Percentiles rank a stretch among this genome's conserved stretches.
Evolutionary conservation across 2,329 filamentous ascomycete genomes (phyloP).

Genomic region (Nigrograna mackinnonii): DNA sequence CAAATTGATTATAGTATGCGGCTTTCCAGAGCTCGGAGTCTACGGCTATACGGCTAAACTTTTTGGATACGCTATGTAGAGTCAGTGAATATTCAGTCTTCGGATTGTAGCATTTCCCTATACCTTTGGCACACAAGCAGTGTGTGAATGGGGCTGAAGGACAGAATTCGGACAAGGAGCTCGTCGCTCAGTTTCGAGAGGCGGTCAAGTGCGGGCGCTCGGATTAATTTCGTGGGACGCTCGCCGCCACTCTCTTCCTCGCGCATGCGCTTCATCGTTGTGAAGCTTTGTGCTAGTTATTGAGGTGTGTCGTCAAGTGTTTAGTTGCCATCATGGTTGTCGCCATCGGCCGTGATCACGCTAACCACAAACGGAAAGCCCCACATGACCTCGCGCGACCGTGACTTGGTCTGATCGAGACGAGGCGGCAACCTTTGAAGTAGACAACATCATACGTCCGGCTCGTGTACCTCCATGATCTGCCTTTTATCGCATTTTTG

Average conservation of each 20-base stretch:
- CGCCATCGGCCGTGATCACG: too few species aligned
- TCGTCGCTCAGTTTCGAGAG: slow-evolving; percentile 83
- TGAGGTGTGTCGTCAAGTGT: too few species aligned
- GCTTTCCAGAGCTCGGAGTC: slow-evolving; percentile 92
- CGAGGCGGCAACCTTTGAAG: too few species aligned
- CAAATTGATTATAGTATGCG: slow-evolving; percentile 85
- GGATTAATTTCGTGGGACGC: slow-evolving; percentile 50
- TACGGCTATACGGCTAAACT: slow-evolving; percentile 71
- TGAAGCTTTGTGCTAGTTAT: too few species aligned
- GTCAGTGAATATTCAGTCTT: neutral
- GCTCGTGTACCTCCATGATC: too few species aligned
- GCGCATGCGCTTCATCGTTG: slow-evolving; percentile 41
- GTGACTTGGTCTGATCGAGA: too few species aligned
- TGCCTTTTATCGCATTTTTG: too few species aligned
- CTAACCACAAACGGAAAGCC: too few species aligned
- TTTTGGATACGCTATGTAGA: slow-evolving; percentile 66
- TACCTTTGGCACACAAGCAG: slow-evolving; percentile 68
- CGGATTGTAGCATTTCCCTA: slow-evolving; percentile 6
- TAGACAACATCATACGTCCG: too few species aligned
- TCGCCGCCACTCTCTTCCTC: slow-evolving; percentile 30
- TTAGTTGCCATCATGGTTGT: too few species aligned
- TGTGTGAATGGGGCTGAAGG: slow-evolving; percentile 70
- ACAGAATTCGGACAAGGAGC: slow-evolving; percentile 80
- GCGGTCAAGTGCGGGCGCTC: slow-evolving; percentile 55
- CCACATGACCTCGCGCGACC: too few species aligned